A percentile compares a stretch with the other conserved stretches of the same genome.
Conservation (phyloP, 1,139 yeast genomes). For the Protomyces lactucae-debilis region DNA sequence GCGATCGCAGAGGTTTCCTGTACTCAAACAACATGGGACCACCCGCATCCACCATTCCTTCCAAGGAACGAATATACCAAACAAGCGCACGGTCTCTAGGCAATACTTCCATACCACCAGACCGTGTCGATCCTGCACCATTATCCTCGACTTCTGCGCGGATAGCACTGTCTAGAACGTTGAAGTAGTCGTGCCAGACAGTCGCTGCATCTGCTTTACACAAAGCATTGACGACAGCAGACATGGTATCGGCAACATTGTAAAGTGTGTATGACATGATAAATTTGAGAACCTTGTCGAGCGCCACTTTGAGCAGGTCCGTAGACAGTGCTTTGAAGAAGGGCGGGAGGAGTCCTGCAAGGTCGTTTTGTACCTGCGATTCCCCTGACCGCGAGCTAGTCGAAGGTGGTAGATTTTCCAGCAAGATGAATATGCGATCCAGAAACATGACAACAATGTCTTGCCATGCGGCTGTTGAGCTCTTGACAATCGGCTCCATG, state of each 20-base stretch:
- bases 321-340: conserved; percentile 68
- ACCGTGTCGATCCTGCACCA: conserved; percentile 66
- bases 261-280: conserved; percentile 14
- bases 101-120: conserved; percentile 63
- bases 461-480: conserved; percentile 70
- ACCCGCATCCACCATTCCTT: conserved; percentile 69
- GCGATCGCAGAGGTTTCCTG: conserved; percentile 47
- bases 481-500: conserved; percentile 55
- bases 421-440: conserved; percentile 56
- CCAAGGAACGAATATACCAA: conserved; percentile 66
- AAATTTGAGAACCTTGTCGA: conserved; percentile 54
- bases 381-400: conserved; percentile 36
- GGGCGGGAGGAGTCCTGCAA: conserved; percentile 58
- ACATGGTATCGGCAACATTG: conserved; percentile 43
- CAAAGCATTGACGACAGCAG: conserved; percentile 61
- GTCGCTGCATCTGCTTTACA: conserved; percentile 67
- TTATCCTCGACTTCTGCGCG: conserved; percentile 70
- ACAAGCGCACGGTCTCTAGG: conserved; percentile 74
- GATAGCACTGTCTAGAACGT: conserved; percentile 42
- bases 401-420: conserved; percentile 74
- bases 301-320: conserved; percentile 51
- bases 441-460: conserved; percentile 56
- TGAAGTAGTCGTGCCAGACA: conserved; percentile 45
- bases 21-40: conserved; percentile 49
- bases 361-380: conserved; percentile 41